phyloP scores from a whole-genome alignment of 257 asterid genomes.

The Solanum clarkiae region DNA sequence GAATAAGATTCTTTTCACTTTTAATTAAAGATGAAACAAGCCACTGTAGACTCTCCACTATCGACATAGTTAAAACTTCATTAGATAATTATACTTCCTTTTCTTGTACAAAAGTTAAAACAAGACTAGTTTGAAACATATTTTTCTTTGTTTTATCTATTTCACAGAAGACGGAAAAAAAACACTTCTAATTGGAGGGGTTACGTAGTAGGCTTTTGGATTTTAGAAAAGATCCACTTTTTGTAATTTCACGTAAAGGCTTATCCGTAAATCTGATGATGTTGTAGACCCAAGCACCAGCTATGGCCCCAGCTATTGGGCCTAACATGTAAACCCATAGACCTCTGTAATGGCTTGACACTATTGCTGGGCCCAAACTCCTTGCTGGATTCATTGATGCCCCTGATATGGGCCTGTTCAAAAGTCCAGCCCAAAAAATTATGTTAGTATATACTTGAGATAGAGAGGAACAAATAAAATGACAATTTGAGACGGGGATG shows the following conservation, averaged over 20 bases:
- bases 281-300: constrained; percentile 28
- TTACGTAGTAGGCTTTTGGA: not conserved
- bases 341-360: constrained; percentile 10
- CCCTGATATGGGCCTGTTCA: constrained; percentile 25
- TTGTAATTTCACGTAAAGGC: constrained; percentile 5
- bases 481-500: not conserved
- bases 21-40: not conserved
- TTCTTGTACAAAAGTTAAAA: not conserved
- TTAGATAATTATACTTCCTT: not conserved
- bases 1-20: not conserved
- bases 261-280: constrained; percentile 6
- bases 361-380: constrained; percentile 38
- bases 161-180: not conserved
- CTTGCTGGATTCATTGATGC: constrained; percentile 45
- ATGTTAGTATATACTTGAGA: not conserved
- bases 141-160: not conserved
- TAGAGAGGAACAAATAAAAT: not conserved
- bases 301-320: constrained; percentile 22
- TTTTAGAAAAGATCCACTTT: constrained; percentile 1
- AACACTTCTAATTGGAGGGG: not conserved
- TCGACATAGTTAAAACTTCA: not conserved
- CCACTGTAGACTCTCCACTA: not conserved
- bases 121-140: not conserved
- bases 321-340: constrained; percentile 30
- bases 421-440: no score